Evolutionary conservation across 495 filamentous ascomycete genomes (phyloP), one percentile per base, ranked within the genome.

Genomic region (Podospora didyma): DNA sequence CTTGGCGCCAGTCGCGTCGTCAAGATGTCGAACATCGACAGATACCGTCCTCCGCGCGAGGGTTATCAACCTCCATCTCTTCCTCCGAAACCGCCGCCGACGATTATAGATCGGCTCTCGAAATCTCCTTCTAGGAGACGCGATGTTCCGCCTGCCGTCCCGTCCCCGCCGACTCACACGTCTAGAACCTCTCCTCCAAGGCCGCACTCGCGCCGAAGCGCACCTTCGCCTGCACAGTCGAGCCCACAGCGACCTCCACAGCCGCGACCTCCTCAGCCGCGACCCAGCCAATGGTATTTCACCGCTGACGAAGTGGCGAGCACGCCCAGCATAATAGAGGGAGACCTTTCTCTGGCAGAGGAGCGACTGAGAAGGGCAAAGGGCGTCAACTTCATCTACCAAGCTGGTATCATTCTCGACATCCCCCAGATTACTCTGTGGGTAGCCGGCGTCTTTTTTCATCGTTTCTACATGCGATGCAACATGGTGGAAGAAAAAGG

Each of bases 381-480:
- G 69, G 92, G 93, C 44, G 86, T 95, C 58, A 94, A 96, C 69
- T 98, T 98, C 77, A 96, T 98, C 63, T 82, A 87, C 59, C 91
- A 96, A 70, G 90, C 92, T 49, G 94, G 93, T 57, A 89, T 97
- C 54, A 83, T 96, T 76, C 82, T 97, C 37, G 92, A 92, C 67
- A 79, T 99, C 42, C 92, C 94, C 17, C 92, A 96, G 67, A 81
- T 92, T 44, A 97, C 94, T 3, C 78, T 97, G 31, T 88, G 86
- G 63, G 94, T 94, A 1, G 94, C 94, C n/a, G 86, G 87, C 22
- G 86, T 96, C 16, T 96, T 94, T 72, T 87, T 99, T 65, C 92
- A 99, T 65, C 85, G 94, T 9, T 97, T 96, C 71, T 92, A 89
- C 62, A 96, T 97, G 89, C 86, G 94, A 51, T 81, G 83, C 57